Evolutionary conservation across 345 rosid genomes (phyloP).

Genomic region (Sonneratia alba): DNA sequence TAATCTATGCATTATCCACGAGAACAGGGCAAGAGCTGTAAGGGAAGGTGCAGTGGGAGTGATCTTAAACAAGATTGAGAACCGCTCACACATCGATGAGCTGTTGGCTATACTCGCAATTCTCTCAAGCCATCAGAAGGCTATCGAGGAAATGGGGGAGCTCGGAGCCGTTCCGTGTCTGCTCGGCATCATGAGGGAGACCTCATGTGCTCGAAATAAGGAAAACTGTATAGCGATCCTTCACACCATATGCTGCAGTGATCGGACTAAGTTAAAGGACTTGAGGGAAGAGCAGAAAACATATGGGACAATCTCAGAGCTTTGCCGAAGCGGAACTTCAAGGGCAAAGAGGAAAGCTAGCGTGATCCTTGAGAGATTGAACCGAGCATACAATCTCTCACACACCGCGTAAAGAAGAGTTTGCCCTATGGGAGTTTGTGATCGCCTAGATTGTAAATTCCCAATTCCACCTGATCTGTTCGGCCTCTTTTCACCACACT

Average conservation of each 20-base stretch:
- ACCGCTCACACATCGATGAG: conserved; percentile 65
- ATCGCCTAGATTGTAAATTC: too few species aligned
- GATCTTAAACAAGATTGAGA: conserved; percentile 49
- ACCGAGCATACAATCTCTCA: conserved; percentile 54
- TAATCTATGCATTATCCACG: conserved; percentile 62
- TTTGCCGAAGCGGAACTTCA: conserved; percentile 70
- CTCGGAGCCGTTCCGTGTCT: conserved; percentile 66
- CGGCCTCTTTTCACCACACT: conserved; percentile 2
- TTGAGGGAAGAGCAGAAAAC: conserved; percentile 69
- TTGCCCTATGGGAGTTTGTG: background rate
- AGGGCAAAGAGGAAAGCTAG: conserved; percentile 93
- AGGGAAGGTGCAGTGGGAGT: conserved; percentile 75
- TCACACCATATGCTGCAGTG: conserved; percentile 53
- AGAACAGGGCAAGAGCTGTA: conserved; percentile 76
- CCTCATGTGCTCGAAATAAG: conserved; percentile 66
- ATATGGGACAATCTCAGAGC: conserved; percentile 61
- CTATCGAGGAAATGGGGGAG: conserved; percentile 66
- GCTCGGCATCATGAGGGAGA: conserved; percentile 58
- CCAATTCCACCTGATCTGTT: too few species aligned
- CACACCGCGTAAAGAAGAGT: conserved; percentile 59
- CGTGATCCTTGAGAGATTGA: conserved; percentile 68
- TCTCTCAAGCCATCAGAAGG: conserved; percentile 67
- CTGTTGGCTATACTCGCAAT: conserved; percentile 75
- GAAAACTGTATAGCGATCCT: conserved; percentile 80
- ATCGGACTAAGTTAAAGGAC: conserved; percentile 69